Evolutionary conservation across 331 rosid species (phyloP), one percentile per base, ranked within the genome.

Genomic region (Erythrophleum ivorense): DNA sequence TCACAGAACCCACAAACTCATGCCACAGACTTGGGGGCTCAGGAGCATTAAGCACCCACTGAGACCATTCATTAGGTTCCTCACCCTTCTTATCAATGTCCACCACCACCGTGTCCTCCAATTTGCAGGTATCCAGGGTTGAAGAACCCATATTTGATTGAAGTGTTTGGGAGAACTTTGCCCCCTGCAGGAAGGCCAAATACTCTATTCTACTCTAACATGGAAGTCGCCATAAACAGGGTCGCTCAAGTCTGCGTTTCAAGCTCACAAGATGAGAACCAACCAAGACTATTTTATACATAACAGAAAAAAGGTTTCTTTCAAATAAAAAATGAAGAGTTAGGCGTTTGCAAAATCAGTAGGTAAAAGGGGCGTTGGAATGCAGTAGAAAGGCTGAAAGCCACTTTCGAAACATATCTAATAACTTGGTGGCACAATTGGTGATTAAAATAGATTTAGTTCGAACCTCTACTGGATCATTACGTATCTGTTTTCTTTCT

Each of bases 151-250:
- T 86, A 40, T 66, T 66, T 66, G 71, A 50, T 68, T 89, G 95
- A 89, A 89, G 93, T 91, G 95, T 89, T 89, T 91, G 93, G 89
- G 87, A 69, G 89, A 89, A 91, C 91, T 72, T 40, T 31, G 76
- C 65, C 68, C n/a, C 68, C 68, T 31, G 53, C 53, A 49, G 16
- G 15, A 11, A 43, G 46, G 46, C 46, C 46, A 49, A 12, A 1
- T 83, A 21, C 73, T 15, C 49, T 16, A 3, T 0, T 66, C 49
- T 66, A 38, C 24, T 36, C 31, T 66, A 16, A 38, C 49, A 66
- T 38, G 49, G n/a, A 66, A 66, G 7, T 66, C 12, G 2, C 71
- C 1, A 66, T n/a, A 4, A 38, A 15, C 49, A 29, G 68, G 31
- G 40, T 62, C 68, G 3, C 41, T 62, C 41, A 29, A 13, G 33